phyloP scores from a whole-genome alignment of 495 filamentous ascomycete genomes.

The Penicillium cosmopolitanum region DNA sequence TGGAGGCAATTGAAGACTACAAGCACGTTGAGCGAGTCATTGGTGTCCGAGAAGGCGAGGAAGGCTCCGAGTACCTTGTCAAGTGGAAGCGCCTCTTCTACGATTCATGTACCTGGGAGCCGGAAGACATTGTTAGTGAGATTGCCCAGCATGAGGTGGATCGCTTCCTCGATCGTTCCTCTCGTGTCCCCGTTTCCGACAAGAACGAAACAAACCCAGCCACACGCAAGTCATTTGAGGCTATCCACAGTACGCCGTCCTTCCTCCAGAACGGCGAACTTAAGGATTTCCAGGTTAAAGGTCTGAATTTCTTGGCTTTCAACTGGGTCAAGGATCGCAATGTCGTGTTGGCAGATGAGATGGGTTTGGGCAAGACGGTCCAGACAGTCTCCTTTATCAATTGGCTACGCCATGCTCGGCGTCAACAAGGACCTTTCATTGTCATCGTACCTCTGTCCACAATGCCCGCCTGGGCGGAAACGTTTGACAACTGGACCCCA shows the following conservation, averaged over 20 bases:
- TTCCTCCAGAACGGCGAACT: conserved; percentile 87
- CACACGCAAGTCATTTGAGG: conserved; percentile 72
- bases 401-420: conserved; percentile 91
- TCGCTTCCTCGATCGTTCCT: conserved; percentile 80
- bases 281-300: conserved; percentile 91
- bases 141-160: conserved; percentile 88
- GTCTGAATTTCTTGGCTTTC: conserved; percentile 90
- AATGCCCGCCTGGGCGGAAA: conserved; percentile 97
- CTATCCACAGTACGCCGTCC: conserved; percentile 74
- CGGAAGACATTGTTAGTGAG: conserved; percentile 69
- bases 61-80: conserved; percentile 79
- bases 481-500: conserved; percentile 94
- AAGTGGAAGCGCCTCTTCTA: conserved; percentile 91
- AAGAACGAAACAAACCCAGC: conserved; percentile 69
- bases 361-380: conserved; percentile 98
- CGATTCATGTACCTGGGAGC: conserved; percentile 93
- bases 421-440: conserved; percentile 91
- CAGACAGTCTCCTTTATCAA: conserved; percentile 97
- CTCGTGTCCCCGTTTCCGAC: conserved; percentile 75
- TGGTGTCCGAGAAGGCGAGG: conserved; percentile 71
- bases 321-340: conserved; percentile 93
- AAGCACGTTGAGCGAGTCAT: conserved; percentile 93
- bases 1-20: conserved; percentile 82
- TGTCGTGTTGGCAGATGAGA: conserved; percentile 96
- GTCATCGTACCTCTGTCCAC: conserved; percentile 95